A percentile compares a stretch with the other conserved stretches of the same genome.
Conservation (phyloP, 768 basidiomycete species). For the Cyclocybe aegerita region DNA sequence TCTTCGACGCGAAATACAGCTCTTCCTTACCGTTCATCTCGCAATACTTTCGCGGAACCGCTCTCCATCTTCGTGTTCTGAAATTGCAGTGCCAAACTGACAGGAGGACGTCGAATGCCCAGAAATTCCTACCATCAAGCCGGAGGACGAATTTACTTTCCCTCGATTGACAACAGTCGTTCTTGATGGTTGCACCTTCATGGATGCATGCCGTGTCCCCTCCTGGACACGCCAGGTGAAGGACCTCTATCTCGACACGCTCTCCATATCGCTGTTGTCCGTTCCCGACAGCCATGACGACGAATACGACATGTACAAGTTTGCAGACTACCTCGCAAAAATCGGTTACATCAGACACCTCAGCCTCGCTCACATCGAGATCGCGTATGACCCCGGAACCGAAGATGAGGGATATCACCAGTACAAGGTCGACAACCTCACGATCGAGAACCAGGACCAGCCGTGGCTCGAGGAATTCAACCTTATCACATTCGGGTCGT, state of each 20-base stretch:
- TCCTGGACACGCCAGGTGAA: background rate
- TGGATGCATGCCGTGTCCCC: background rate
- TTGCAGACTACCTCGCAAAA: background rate
- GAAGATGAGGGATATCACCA: background rate
- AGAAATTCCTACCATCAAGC: background rate
- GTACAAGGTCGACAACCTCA: background rate
- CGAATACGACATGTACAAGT: background rate
- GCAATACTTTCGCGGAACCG: background rate
- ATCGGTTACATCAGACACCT: conserved; percentile 1
- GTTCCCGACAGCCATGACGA: background rate
- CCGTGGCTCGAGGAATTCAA: background rate
- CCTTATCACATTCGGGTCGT: background rate
- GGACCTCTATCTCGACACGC: background rate
- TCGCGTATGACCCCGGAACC: background rate
- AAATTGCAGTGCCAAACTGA: conserved; percentile 1
- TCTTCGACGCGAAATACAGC: background rate
- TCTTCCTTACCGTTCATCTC: background rate
- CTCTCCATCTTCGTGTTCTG: background rate
- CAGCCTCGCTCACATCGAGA: background rate
- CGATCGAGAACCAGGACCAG: background rate
- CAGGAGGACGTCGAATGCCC: background rate
- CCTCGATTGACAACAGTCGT: background rate
- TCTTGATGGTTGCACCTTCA: conserved; percentile 1
- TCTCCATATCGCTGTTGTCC: background rate
- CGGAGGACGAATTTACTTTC: background rate